Conservation (phyloP, 176 grass and related monocot species). For the Ensete glaucum region DNA sequence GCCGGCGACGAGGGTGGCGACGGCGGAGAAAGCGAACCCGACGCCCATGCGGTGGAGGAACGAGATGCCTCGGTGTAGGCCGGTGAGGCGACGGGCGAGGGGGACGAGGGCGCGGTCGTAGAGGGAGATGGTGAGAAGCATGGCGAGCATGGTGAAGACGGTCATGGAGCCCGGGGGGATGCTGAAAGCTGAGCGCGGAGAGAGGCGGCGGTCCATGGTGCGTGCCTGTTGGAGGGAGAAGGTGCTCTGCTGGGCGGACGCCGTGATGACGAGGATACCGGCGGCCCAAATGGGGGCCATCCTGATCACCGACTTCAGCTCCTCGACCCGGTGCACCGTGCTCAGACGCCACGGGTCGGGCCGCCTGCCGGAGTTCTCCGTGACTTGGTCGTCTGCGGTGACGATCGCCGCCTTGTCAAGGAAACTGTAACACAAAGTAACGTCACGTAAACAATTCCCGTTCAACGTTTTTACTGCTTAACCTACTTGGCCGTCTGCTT, state of each 20-base stretch:
- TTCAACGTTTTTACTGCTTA: not conserved
- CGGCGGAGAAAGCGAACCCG: slow-evolving; percentile 39
- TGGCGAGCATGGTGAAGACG: slow-evolving; percentile 47
- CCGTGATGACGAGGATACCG: slow-evolving; percentile 73
- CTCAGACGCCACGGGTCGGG: slow-evolving; percentile 55
- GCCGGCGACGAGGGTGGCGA: slow-evolving; percentile 43
- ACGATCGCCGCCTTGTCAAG: slow-evolving; percentile 64
- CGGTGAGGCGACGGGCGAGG: slow-evolving; percentile 46
- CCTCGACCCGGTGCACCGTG: slow-evolving; percentile 81
- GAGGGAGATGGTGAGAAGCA: slow-evolving; percentile 45
- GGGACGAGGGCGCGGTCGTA: slow-evolving; percentile 56
- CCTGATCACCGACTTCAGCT: slow-evolving; percentile 64
- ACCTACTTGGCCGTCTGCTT: no score
- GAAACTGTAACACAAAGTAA: slow-evolving; percentile 26
- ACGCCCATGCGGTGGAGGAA: slow-evolving; percentile 72
- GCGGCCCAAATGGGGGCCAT: slow-evolving; percentile 83
- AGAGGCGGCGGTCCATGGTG: slow-evolving; percentile 71
- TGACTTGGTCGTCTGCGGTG: slow-evolving; percentile 34
- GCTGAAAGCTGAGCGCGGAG: slow-evolving; percentile 39
- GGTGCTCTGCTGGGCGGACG: slow-evolving; percentile 45
- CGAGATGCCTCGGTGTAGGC: slow-evolving; percentile 62
- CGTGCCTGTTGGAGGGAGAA: slow-evolving; percentile 70
- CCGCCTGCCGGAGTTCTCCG: not conserved
- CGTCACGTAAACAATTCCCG: not conserved
- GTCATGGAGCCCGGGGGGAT: slow-evolving; percentile 75